These are phyloP conservation scores for Candida sp. DNA, from an alignment of 1,139 yeast genomes.

Conservation along the genomic window DNA sequence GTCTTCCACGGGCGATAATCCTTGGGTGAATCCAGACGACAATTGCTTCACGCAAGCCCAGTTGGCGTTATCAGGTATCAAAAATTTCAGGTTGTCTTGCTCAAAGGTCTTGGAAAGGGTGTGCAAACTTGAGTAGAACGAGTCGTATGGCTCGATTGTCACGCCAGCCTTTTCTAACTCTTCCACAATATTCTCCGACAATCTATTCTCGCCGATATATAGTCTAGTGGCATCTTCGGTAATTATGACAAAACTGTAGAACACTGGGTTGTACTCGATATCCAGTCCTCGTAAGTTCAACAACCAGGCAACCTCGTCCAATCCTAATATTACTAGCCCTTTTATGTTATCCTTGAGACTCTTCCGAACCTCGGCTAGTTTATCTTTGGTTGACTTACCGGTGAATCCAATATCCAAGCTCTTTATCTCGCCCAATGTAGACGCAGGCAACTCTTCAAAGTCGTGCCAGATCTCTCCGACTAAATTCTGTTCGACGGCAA, in stretches of 20 bases:
- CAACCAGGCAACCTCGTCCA: conserved; percentile 93
- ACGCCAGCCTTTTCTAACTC: conserved; percentile 45
- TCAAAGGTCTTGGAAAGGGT: conserved; percentile 46
- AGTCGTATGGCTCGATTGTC: conserved; percentile 53
- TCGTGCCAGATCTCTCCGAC: conserved; percentile 77
- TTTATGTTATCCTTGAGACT: conserved; percentile 44
- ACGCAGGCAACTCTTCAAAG: conserved; percentile 54
- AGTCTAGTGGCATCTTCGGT: conserved; percentile 54
- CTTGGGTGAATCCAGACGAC: conserved; percentile 43
- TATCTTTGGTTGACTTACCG: conserved; percentile 51
- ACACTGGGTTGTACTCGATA: conserved; percentile 90
- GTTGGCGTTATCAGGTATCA: conserved; percentile 70
- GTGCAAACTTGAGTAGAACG: conserved; percentile 58
- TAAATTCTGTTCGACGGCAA: conserved; percentile 71
- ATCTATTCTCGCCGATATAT: conserved; percentile 44
- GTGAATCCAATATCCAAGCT: conserved; percentile 47
- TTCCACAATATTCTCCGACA: conserved; percentile 32
- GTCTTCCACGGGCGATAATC: conserved; percentile 68
- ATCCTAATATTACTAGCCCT: conserved; percentile 65
- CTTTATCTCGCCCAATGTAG: conserved; percentile 39
- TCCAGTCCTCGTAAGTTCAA: conserved; percentile 81
- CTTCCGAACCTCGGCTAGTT: conserved; percentile 49
- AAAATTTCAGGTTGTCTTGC: conserved; percentile 43
- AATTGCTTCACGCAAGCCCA: conserved; percentile 80
- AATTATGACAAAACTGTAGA: conserved; percentile 77